These are phyloP conservation scores for Syzygium aromaticum DNA, from an alignment of 345 rosid genomes.

Conservation along the genomic window DNA sequence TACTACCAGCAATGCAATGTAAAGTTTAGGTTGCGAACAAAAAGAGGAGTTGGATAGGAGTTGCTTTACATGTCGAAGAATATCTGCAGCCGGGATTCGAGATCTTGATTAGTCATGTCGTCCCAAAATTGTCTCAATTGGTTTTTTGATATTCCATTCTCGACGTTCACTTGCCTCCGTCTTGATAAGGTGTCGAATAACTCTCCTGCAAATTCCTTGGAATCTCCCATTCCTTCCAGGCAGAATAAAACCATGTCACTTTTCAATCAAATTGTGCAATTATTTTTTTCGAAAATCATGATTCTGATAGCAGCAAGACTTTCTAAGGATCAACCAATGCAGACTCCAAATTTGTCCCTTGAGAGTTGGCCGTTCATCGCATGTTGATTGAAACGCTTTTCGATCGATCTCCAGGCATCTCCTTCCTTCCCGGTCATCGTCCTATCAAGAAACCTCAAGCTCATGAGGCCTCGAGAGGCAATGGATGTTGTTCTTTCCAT, in stretches of 20 bases:
- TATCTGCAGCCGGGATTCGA: slow-evolving; percentile 79
- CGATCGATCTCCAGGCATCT: slow-evolving; percentile 76
- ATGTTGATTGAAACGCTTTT: slow-evolving; percentile 53
- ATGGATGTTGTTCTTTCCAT: slow-evolving; percentile 30
- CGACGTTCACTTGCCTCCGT: slow-evolving; percentile 33
- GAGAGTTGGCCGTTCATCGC: slow-evolving; percentile 46
- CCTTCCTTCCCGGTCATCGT: slow-evolving; percentile 63
- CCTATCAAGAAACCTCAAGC: slow-evolving; percentile 78
- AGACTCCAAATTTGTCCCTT: slow-evolving; percentile 60
- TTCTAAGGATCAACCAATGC: slow-evolving; percentile 41
- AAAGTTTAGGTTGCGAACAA: background rate
- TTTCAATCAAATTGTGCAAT: background rate
- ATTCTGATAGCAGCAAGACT: background rate
- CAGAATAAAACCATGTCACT: background rate
- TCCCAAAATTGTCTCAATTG: slow-evolving; percentile 69
- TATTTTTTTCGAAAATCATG: background rate
- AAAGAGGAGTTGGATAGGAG: background rate
- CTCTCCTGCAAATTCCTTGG: slow-evolving; percentile 71
- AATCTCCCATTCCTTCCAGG: slow-evolving; percentile 72
- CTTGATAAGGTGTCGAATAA: slow-evolving; percentile 69
- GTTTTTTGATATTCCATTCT: slow-evolving; percentile 47
- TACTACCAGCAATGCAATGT: background rate
- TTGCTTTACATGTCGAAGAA: slow-evolving; percentile 80
- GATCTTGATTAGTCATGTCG: slow-evolving; percentile 74
- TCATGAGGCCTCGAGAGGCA: slow-evolving; percentile 70